Conservation (phyloP, 352 stramenopile species). For the Phytophthora tubulina region DNA sequence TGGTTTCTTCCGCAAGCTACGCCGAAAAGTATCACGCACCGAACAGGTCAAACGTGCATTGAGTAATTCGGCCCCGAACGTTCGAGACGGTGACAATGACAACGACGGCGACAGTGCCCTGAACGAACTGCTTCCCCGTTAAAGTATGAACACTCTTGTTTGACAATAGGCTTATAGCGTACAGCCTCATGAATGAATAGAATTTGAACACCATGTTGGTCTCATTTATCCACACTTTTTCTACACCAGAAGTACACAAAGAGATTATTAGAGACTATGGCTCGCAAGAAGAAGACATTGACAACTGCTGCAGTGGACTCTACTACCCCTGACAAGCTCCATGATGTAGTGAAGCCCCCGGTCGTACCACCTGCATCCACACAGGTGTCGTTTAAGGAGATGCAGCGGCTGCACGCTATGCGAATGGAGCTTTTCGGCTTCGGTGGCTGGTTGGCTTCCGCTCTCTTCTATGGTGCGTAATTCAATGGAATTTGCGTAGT, state of each 20-base stretch:
- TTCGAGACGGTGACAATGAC: slow-evolving; percentile 21
- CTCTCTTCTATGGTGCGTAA: slow-evolving; percentile 74
- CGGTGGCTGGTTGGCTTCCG: slow-evolving; percentile 84
- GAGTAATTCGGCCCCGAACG: slow-evolving; percentile 44
- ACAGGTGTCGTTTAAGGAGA: slow-evolving; percentile 81
- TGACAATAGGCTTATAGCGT: neutral
- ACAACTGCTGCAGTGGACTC: neutral
- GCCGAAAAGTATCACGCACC: slow-evolving; percentile 67
- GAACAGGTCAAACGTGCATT: slow-evolving; percentile 84
- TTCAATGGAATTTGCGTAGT: neutral
- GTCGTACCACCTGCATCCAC: slow-evolving; percentile 11
- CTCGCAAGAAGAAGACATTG: slow-evolving; percentile 30
- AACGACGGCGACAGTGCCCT: slow-evolving; percentile 14
- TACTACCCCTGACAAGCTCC: neutral
- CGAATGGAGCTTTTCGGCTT: slow-evolving; percentile 91
- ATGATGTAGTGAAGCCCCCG: neutral
- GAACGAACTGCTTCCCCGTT: slow-evolving; percentile 37
- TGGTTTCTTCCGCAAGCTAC: slow-evolving; percentile 71
- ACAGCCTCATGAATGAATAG: slow-evolving; percentile 18
- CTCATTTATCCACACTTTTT: slow-evolving; percentile 13
- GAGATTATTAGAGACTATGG: slow-evolving; percentile 13
- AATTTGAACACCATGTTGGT: slow-evolving; percentile 4
- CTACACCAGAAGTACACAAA: neutral
- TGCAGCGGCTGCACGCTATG: slow-evolving; percentile 82
- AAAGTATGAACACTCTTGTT: slow-evolving; percentile 10